Evolutionary conservation across 768 basidiomycete species (phyloP).

Genomic region (Leccinum broughii): DNA sequence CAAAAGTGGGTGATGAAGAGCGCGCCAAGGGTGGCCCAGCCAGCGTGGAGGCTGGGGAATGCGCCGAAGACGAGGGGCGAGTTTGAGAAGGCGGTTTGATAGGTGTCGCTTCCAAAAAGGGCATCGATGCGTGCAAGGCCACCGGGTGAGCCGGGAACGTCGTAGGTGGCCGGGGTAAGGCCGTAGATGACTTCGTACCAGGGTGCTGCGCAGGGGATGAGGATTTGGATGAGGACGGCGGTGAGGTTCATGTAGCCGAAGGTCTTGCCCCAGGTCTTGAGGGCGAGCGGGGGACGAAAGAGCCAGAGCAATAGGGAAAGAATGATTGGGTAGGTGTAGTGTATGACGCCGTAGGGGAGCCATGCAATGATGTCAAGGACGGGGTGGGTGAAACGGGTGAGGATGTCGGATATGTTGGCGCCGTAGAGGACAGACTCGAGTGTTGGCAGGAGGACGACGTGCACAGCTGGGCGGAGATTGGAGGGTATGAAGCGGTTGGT

Average conservation of each 20-base stretch:
- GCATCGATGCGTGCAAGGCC: conserved; percentile 91
- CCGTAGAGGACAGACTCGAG: conserved; percentile 95
- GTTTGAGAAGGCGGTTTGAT: conserved; percentile 56
- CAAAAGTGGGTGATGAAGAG: conserved; percentile 96
- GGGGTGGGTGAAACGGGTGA: conserved; percentile 92
- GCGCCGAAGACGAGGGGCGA: conserved; percentile 97
- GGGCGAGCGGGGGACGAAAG: conserved; percentile 76
- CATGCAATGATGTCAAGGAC: conserved; percentile 91
- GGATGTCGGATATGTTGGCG: conserved; percentile 95
- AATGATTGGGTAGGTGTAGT: conserved; percentile 86
- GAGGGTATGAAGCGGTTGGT: conserved; percentile 83
- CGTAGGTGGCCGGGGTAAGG: conserved; percentile 91
- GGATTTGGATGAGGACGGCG: conserved; percentile 85
- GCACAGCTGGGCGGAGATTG: conserved; percentile 74
- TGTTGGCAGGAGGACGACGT: conserved; percentile 91
- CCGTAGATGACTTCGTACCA: conserved; percentile 99
- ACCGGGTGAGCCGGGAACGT: conserved; percentile 89
- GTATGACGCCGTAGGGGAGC: conserved; percentile 95
- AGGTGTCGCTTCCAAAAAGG: conserved; percentile 52
- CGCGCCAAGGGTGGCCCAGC: conserved; percentile 86
- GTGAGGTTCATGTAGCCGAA: conserved; percentile 93
- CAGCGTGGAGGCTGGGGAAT: conserved; percentile 93
- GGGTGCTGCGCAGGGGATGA: conserved; percentile 91
- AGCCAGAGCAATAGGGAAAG: conserved; percentile 87
- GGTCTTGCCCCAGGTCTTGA: conserved; percentile 81